Percentiles rank a stretch among this genome's conserved stretches.
Evolutionary conservation across 2,329 filamentous ascomycete genomes (phyloP).

Genomic region (Aspergillus arachidicola): DNA sequence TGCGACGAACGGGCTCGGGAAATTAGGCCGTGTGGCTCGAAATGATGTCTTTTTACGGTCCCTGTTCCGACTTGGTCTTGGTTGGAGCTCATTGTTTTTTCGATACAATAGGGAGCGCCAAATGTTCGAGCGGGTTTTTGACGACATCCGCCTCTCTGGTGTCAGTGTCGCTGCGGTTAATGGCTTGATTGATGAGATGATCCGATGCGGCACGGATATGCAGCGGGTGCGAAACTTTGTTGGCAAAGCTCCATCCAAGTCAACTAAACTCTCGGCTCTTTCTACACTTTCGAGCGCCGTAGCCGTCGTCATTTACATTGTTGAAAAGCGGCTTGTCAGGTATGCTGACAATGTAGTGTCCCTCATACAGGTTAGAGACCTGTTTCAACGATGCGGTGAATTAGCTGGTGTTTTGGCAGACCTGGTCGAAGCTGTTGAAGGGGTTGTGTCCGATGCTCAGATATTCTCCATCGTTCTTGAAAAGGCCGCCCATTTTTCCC

Average conservation of each 20-base stretch:
- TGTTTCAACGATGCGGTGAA: slow-evolving; percentile 43
- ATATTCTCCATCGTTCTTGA: slow-evolving; percentile 65
- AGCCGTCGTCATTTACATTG: slow-evolving; percentile 38
- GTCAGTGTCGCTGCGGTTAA: slow-evolving; percentile 49
- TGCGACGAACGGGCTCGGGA: slow-evolving; percentile 21
- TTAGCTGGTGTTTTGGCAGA: slow-evolving; percentile 38
- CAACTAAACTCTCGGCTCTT: slow-evolving; percentile 33
- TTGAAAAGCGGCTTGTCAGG: slow-evolving; percentile 38
- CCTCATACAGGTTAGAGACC: slow-evolving; percentile 39
- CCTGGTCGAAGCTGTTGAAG: slow-evolving; percentile 51
- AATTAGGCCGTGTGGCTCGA: slow-evolving; percentile 35
- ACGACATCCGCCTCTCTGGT: slow-evolving; percentile 53
- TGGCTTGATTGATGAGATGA: slow-evolving; percentile 31
- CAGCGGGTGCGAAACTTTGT: slow-evolving; percentile 40
- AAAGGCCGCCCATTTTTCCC: slow-evolving; percentile 65
- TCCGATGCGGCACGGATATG: slow-evolving; percentile 41
- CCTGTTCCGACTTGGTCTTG: slow-evolving; percentile 44
- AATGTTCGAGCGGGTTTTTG: slow-evolving; percentile 45
- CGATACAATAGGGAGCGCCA: slow-evolving; percentile 38
- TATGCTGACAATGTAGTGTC: slow-evolving; percentile 31
- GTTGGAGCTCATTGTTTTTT: slow-evolving; percentile 49
- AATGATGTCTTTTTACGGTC: slow-evolving; percentile 43
- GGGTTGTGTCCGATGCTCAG: slow-evolving; percentile 58
- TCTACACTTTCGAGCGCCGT: slow-evolving; percentile 39
- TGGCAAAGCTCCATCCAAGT: slow-evolving; percentile 28